phyloP scores from a whole-genome alignment of 371 early-diverging fungal genomes.

The Mucor racemosus region DNA sequence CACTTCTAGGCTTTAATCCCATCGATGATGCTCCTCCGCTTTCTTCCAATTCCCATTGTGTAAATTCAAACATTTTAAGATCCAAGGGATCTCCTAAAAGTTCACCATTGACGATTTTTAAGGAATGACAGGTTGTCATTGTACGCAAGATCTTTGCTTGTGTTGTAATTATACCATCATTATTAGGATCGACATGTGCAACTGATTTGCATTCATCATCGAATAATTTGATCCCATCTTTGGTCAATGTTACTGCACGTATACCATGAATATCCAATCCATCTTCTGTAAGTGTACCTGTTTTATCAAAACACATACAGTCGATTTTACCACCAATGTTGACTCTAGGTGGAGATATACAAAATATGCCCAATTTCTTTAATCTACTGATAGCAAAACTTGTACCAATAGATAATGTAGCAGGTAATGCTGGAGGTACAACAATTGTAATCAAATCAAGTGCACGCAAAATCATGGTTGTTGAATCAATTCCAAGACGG shows the following conservation, averaged over 20 bases:
- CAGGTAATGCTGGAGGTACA: constrained; percentile 96
- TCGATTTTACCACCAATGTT: constrained; percentile 97
- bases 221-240: constrained; percentile 38
- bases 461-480: constrained; percentile 82
- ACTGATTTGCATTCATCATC: constrained; percentile 42
- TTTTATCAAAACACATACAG: constrained; percentile 99
- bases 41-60: constrained; percentile 91
- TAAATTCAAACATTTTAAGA: constrained; percentile 98
- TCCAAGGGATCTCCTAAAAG: constrained; percentile 99
- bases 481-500: constrained; percentile 69
- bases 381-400: constrained; percentile 92
- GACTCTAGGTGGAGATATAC: constrained; percentile 93
- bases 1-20: constrained; percentile 44
- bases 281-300: constrained; percentile 99
- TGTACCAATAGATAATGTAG: constrained; percentile 97
- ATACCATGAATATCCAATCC: constrained; percentile 97
- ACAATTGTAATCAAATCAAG: constrained; percentile 94
- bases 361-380: constrained; percentile 85
- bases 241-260: constrained; percentile 44
- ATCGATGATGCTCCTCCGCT: constrained; percentile 57
- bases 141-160: constrained; percentile 64
- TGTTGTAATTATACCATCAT: constrained; percentile 24
- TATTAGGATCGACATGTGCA: constrained; percentile 28
- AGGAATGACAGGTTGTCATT: constrained; percentile 96
- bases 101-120: constrained; percentile 90